phyloP scores from a whole-genome alignment of 2,329 filamentous ascomycete species.

The Aspergillus sojae region DNA sequence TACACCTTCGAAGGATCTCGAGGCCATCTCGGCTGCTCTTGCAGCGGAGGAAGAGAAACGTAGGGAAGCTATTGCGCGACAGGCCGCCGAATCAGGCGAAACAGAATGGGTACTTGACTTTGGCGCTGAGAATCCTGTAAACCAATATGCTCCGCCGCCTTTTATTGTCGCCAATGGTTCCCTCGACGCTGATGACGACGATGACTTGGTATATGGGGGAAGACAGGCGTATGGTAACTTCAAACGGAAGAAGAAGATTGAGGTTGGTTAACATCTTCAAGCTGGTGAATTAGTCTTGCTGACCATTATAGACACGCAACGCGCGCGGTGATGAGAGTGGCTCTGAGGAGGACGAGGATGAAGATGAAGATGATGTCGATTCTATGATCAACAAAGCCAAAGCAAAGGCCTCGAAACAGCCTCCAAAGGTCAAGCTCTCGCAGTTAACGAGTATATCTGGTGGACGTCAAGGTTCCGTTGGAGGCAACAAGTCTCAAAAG shows the following conservation, averaged over 20 bases:
- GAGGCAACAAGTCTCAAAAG: slow-evolving; percentile 24
- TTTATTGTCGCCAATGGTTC: slow-evolving; percentile 37
- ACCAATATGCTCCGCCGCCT: slow-evolving; percentile 27
- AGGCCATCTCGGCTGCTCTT: slow-evolving; percentile 44
- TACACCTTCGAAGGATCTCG: slow-evolving; percentile 38
- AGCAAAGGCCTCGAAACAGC: slow-evolving; percentile 17
- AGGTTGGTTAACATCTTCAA: slow-evolving; percentile 23
- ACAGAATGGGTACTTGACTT: slow-evolving; percentile 48
- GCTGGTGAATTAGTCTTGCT: not conserved
- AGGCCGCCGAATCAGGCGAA: slow-evolving; percentile 48
- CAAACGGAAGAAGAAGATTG: slow-evolving; percentile 35
- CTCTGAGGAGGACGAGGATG: slow-evolving; percentile 12
- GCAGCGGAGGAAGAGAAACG: slow-evolving; percentile 46
- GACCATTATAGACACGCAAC: slow-evolving; percentile 7
- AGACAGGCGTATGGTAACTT: slow-evolving; percentile 44
- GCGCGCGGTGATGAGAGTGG: slow-evolving; percentile 6
- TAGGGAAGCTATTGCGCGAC: slow-evolving; percentile 40
- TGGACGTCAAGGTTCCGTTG: slow-evolving; percentile 13
- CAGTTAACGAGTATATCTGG: slow-evolving; percentile 38
- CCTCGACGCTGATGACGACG: slow-evolving; percentile 36
- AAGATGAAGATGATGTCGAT: slow-evolving; percentile 19
- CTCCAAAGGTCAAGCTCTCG: slow-evolving; percentile 20
- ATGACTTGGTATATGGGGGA: slow-evolving; percentile 33
- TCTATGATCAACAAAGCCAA: slow-evolving; percentile 24
- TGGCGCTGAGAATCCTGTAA: slow-evolving; percentile 19